A percentile compares a stretch with the other conserved stretches of the same genome.
Conservation (phyloP, 345 rosid genomes). For the Hibiscus tridactylites region DNA sequence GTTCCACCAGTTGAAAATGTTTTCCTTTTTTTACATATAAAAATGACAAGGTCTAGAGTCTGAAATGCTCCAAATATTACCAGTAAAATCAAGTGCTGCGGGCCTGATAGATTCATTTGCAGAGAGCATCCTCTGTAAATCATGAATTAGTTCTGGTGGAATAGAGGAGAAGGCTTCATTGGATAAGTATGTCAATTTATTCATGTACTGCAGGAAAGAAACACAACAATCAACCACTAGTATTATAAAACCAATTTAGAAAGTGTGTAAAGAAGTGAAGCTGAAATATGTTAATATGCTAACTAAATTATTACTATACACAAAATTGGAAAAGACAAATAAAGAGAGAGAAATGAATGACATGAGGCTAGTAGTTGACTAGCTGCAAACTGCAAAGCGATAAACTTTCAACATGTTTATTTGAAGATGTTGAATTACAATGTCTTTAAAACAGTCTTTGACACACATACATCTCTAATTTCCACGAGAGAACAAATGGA, state of each 20-base stretch:
- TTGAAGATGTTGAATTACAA: neutral
- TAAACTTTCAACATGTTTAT: neutral
- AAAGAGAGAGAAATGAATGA: neutral
- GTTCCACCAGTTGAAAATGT: neutral
- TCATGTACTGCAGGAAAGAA: constrained; percentile 64
- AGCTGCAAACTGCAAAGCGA: neutral
- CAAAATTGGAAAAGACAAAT: neutral
- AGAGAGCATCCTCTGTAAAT: constrained; percentile 90
- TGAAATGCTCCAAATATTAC: constrained; percentile 26
- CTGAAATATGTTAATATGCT: neutral
- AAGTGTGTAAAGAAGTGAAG: neutral
- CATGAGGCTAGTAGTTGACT: neutral
- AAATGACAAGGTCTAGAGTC: neutral
- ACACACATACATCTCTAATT: neutral
- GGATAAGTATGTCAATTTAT: constrained; percentile 83
- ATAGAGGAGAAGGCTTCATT: constrained; percentile 78
- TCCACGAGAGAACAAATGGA: neutral
- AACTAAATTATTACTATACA: neutral
- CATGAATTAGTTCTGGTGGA: constrained; percentile 76
- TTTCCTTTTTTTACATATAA: neutral
- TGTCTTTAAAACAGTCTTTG: neutral
- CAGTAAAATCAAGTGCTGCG: constrained; percentile 85
- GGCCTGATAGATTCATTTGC: constrained; percentile 77
- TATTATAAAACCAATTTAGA: neutral
- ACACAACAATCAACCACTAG: constrained; percentile 7